Evolutionary conservation across 768 basidiomycete species (phyloP), one percentile per base, ranked within the genome.

Genomic region (Tylopilus intermedius): DNA sequence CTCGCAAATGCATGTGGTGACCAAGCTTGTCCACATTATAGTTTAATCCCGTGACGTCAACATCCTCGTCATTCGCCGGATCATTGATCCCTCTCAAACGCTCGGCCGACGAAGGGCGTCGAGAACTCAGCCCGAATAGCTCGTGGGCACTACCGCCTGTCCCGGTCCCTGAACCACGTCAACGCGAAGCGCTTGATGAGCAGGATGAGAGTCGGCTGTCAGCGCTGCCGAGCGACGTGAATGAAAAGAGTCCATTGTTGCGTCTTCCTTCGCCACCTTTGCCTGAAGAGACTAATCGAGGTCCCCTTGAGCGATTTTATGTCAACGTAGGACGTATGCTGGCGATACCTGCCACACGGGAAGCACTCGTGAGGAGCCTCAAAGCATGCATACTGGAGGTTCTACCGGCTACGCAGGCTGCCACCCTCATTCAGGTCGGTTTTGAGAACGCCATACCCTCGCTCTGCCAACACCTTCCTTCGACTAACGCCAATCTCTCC

Each of bases 341-440:
- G 48, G 53, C 57, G 38, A 42, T 53, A 30, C 47, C 37, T 27
- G 41, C 53, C 8, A 57, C 67, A 2, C 58, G 42, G 9, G 60
- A 62, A 18, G 50, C 67, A 0, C 49, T 68, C 32, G 50, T 65
- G 8, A 60, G 68, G 38, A 70, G 67, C 10, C 24, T 62, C n/a
- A 75, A 74, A 51, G 69, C 71, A 10, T 68, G 62, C 30, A 49
- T 72, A 22, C 62, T 75, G 22, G 68, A 18, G 18, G 18, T 18
- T 18, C 18, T 18, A 18, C 18, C 18, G 18, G 18, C 18, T 18
- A 18, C 18, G 18, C 18, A 18, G 18, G 18, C 18, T 18, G 18
- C 18, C 18, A 18, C 18, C 18, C 18, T 18, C 18, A 18, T 18
- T 18, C 18, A 18, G 18, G 18, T 18, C 18, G 18, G 18, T 18